Evolutionary conservation across 345 rosid species (phyloP).

Genomic region (Salix arbutifolia): DNA sequence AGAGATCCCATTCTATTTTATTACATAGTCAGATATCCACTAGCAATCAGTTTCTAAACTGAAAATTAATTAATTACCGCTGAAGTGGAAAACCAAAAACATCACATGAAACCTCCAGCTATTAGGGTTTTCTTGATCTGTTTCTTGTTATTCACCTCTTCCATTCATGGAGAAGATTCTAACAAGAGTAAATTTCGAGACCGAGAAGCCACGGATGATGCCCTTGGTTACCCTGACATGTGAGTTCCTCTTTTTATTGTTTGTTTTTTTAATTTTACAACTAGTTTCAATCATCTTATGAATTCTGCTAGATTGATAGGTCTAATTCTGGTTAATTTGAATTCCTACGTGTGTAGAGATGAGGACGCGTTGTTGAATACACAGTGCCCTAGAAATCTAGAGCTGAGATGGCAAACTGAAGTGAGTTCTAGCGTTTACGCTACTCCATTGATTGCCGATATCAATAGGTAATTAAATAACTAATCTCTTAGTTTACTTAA

Average conservation of each 20-base stretch:
- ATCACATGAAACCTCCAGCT: constrained; percentile 44
- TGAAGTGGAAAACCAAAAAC: background rate
- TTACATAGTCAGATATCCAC: background rate
- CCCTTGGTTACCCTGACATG: constrained; percentile 67
- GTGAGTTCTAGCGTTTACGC: constrained; percentile 96
- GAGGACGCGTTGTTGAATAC: constrained; percentile 89
- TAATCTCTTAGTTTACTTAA: background rate
- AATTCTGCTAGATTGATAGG: background rate
- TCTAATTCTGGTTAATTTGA: background rate
- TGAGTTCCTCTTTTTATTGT: constrained; percentile 29
- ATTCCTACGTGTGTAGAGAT: constrained; percentile 45
- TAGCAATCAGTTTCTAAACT: background rate
- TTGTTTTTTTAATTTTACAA: background rate
- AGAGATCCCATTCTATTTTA: background rate
- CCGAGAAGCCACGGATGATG: constrained; percentile 78
- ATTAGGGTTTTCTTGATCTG: constrained; percentile 35
- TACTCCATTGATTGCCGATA: constrained; percentile 89
- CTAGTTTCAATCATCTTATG: background rate
- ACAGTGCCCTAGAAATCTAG: constrained; percentile 81
- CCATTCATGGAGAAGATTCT: constrained; percentile 42
- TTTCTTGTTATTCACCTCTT: constrained; percentile 29
- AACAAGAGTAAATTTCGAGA: constrained; percentile 64
- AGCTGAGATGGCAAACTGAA: constrained; percentile 98
- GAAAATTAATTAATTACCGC: background rate
- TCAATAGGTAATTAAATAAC: constrained; percentile 55